Percentiles rank a stretch among this genome's conserved stretches.
Conservation (phyloP, 1,284 basidiomycete species). For the Farysia itapuensis region DNA sequence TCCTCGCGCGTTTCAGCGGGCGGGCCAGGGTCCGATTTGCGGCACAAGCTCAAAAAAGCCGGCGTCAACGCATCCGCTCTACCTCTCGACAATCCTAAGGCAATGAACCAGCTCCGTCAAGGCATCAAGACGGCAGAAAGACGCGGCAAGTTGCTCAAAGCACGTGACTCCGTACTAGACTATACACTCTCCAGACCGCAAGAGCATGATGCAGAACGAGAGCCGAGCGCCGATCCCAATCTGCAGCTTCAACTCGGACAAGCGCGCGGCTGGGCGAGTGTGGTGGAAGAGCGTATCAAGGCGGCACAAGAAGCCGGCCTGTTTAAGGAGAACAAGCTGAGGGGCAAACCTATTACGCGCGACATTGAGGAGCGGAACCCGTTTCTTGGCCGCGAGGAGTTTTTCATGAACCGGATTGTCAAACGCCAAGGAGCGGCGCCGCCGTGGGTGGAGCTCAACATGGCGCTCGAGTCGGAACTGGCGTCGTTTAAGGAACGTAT, state of each 20-base stretch:
- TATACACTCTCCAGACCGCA: conserved; percentile 64
- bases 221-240: conserved; percentile 2
- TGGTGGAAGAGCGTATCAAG: conserved; percentile 61
- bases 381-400: conserved; percentile 60
- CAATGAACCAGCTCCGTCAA: conserved; percentile 65
- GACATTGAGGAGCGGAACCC: conserved; percentile 75
- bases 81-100: conserved; percentile 64
- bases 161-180: conserved; percentile 72
- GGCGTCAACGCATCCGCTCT: conserved; percentile 21
- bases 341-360: conserved; percentile 71
- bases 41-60: conserved; percentile 20
- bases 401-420: conserved; percentile 81
- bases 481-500: conserved; percentile 70
- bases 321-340: conserved; percentile 73
- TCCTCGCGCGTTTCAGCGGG: background rate
- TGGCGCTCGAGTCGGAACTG: conserved; percentile 67
- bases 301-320: conserved; percentile 71
- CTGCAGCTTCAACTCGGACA: conserved; percentile 19
- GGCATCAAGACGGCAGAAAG: conserved; percentile 67
- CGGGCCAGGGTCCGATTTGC: conserved; percentile 6
- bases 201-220: background rate
- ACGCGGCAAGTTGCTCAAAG: conserved; percentile 60
- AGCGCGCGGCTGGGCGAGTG: conserved; percentile 48
- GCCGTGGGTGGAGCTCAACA: conserved; percentile 87
- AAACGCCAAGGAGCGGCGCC: conserved; percentile 80